Conservation (phyloP, 2,329 filamentous ascomycete genomes). For the Cytospora paraplurivora region DNA sequence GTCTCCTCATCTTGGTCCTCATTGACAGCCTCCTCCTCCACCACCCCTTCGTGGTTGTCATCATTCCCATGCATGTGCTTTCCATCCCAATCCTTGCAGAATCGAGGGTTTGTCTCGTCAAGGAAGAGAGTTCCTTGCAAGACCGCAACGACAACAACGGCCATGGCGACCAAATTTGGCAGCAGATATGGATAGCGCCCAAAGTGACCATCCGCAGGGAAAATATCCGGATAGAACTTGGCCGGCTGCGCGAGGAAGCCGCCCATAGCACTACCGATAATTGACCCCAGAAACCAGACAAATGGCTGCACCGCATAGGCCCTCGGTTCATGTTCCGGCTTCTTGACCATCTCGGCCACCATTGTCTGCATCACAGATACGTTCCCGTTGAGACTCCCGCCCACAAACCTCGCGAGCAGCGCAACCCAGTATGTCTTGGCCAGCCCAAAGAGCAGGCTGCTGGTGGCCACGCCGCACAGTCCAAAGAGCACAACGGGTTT, state of each 20-base stretch:
- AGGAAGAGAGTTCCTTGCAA: conserved; percentile 66
- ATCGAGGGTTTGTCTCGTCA: conserved; percentile 44
- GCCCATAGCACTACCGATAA: conserved; percentile 28
- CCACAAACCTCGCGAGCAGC: conserved; percentile 44
- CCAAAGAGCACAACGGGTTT: conserved; percentile 38
- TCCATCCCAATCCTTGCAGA: conserved; percentile 21
- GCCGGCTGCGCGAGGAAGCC: conserved; percentile 29
- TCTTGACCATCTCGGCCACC: conserved; percentile 46
- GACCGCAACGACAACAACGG: conserved; percentile 65
- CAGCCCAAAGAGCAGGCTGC: conserved; percentile 46
- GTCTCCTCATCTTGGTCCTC: conserved; percentile 35
- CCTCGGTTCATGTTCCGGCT: conserved; percentile 43
- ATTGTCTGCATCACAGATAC: conserved; percentile 46
- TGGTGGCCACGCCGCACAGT: conserved; percentile 39
- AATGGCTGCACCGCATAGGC: conserved; percentile 29
- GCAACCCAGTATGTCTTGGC: conserved; percentile 47
- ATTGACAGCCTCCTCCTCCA: conserved; percentile 24
- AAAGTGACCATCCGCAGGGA: conserved; percentile 44
- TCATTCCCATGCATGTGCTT: conserved; percentile 31
- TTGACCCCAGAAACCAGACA: conserved; percentile 27
- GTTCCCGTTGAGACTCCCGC: conserved; percentile 44
- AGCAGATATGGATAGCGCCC: conserved; percentile 71
- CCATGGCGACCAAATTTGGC: conserved; percentile 59
- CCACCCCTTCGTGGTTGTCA: conserved; percentile 30
- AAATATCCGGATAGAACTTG: conserved; percentile 33